Base-by-base conservation (phyloP, 73 alveolate genomes). In the Paramecium caudatum region DNA sequence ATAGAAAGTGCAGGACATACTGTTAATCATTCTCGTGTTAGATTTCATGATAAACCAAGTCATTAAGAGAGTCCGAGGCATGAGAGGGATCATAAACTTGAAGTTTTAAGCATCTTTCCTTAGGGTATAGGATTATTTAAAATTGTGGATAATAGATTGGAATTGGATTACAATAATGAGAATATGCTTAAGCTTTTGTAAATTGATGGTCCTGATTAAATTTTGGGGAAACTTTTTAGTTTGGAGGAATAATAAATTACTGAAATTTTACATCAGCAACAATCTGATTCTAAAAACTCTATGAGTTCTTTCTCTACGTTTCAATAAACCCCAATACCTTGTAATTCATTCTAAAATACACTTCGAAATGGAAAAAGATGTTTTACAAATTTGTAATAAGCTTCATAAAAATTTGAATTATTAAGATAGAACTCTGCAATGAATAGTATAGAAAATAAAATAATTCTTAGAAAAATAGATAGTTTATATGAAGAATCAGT, bases 281-380 rank as follows among this genome's bases (percentile, higher is more conserved):
- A 30, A 74, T 41, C 16, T 17, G 68, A 74, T n/a, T 27, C 19
- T 2, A 74, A 45, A 74, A 16, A 36, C 43, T 74, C 88, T 39
- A 74, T 74, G 46, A 74, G 88, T 41, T 74, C 88, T 9, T 74
- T 74, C 43, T 17, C 23, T 45, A 74, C 69, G 3, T 74, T 41
- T 74, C 39, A 74, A 39, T 3, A 23, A 21, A 41, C 88, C 10
- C 47, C 43, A 41, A 74, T 74, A 41, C 88, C 88, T 15, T 27
- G 25, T 36, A 74, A 74, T 43, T 17, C 55, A 1, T 36, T 74
- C 19, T 13, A 36, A 32, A 30, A 55, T 23, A 2, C n/a, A 27
- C 30, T 21, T 19, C 47, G 88, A 34, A 74, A 8, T 43, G 13
- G 19, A 19, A 74, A 12, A 15, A 12, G 88, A 45, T 37, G 69